Evolutionary conservation across 768 basidiomycete genomes (phyloP).

Genomic region (Amanita thiersii): DNA sequence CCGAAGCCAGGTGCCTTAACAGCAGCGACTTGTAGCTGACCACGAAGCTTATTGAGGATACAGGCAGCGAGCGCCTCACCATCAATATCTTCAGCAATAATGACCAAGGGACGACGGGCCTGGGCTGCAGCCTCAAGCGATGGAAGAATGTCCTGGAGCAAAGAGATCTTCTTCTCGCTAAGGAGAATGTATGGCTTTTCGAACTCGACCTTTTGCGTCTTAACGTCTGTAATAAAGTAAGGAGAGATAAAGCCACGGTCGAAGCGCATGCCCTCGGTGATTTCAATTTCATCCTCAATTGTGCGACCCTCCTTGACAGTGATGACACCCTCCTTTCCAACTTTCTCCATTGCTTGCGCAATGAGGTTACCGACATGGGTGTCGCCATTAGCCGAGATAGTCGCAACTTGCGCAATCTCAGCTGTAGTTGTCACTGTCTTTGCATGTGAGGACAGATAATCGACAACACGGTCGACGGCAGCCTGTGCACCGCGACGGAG

Average conservation of each 20-base stretch:
- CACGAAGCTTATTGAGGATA: conserved; percentile 98
- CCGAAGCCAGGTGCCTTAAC: conserved; percentile 98
- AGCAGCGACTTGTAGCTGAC: conserved; percentile 88
- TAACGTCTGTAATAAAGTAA: conserved; percentile 98
- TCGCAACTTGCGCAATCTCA: conserved; percentile 99
- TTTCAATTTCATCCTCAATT: conserved; percentile 98
- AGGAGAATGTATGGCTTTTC: conserved; percentile 94
- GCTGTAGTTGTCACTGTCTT: conserved; percentile 94
- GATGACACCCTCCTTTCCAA: conserved; percentile 99
- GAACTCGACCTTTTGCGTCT: conserved; percentile 91
- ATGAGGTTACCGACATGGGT: conserved; percentile 88
- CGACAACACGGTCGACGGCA: conserved; percentile 91
- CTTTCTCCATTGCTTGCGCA: conserved; percentile 99
- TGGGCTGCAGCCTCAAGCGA: conserved; percentile 78
- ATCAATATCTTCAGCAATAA: conserved; percentile 97
- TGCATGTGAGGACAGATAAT: conserved; percentile 81
- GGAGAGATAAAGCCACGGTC: conserved; percentile 98
- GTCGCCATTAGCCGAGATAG: conserved; percentile 81
- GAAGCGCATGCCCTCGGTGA: conserved; percentile 99
- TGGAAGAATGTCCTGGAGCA: conserved; percentile 92
- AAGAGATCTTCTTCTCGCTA: conserved; percentile 96
- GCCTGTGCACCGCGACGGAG: conserved; percentile 96
- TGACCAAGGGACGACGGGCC: conserved; percentile 81
- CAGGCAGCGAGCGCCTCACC: conserved; percentile 97
- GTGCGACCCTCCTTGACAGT: conserved; percentile 99